Percentiles rank a stretch among this genome's conserved stretches.
Conservation (phyloP, 441 rosid genomes). For the Codiaeum variegatum region DNA sequence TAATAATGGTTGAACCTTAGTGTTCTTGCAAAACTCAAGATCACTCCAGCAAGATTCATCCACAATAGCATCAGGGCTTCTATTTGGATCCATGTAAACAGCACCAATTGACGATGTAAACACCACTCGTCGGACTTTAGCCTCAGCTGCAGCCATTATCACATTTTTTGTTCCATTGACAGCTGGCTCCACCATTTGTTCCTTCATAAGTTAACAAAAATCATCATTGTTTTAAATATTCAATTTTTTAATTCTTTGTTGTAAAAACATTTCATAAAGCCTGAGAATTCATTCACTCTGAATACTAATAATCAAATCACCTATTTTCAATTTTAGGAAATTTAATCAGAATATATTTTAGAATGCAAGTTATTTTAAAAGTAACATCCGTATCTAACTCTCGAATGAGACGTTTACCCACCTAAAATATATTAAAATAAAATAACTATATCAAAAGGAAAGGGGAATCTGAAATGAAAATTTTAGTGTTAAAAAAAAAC, state of each 20-base stretch:
- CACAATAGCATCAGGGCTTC: slow-evolving; percentile 59
- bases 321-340: too few relatives aligned
- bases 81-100: slow-evolving; percentile 79
- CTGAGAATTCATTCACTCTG: too few relatives aligned
- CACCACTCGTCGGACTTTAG: slow-evolving; percentile 67
- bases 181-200: slow-evolving; percentile 94
- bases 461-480: not conserved
- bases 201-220: slow-evolving; percentile 31
- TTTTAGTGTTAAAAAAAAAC: not conserved
- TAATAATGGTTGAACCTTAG: slow-evolving; percentile 42
- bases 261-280: too few relatives aligned
- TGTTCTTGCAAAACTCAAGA: slow-evolving; percentile 82
- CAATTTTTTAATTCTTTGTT: not conserved
- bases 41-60: slow-evolving; percentile 95
- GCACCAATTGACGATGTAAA: slow-evolving; percentile 91
- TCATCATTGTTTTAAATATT: not conserved
- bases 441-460: not conserved
- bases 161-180: slow-evolving; percentile 76
- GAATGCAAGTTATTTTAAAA: too few relatives aligned
- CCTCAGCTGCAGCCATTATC: slow-evolving; percentile 71
- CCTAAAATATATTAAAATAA: too few relatives aligned
- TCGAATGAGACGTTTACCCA: too few relatives aligned
- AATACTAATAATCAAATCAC: too few relatives aligned
- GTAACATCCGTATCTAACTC: too few relatives aligned
- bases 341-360: too few relatives aligned